Evolutionary conservation across 2,329 filamentous ascomycete species (phyloP).

Genomic region (Lasiodiplodia gonubiensis): DNA sequence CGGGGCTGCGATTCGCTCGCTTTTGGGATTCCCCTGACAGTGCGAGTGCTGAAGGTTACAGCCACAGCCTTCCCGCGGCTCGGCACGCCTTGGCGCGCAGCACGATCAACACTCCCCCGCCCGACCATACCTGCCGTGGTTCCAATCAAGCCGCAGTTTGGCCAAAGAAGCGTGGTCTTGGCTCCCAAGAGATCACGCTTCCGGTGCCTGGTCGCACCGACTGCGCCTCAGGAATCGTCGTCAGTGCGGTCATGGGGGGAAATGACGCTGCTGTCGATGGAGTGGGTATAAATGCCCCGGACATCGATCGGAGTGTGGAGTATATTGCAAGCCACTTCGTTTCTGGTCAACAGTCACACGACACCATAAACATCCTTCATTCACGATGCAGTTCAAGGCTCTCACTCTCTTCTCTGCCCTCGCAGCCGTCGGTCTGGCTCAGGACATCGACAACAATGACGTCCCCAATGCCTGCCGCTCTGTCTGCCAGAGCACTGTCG

Average conservation of each 20-base stretch:
- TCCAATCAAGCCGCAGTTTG: conserved; percentile 10
- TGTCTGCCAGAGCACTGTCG: conserved; percentile 38
- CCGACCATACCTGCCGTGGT: conserved; percentile 11
- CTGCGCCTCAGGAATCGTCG: conserved; percentile 25
- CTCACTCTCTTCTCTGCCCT: conserved; percentile 19
- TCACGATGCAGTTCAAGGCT: conserved; percentile 14
- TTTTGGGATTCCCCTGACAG: conserved; percentile 16
- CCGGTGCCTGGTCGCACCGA: conserved; percentile 8
- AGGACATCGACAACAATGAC: conserved; percentile 40
- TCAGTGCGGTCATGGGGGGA: conserved; percentile 18
- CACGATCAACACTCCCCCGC: conserved; percentile 8
- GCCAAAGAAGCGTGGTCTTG: conserved; percentile 14
- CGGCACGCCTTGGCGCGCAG: conserved; percentile 11
- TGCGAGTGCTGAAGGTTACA: not conserved
- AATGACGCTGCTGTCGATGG: conserved; percentile 1
- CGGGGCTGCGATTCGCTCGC: conserved; percentile 2
- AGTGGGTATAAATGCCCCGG: conserved; percentile 1
- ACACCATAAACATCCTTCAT: not conserved
- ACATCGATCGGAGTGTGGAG: not conserved
- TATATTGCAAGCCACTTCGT: conserved; percentile 1
- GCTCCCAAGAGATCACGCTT: conserved; percentile 2
- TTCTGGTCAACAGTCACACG: not conserved
- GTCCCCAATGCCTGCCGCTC: conserved; percentile 39
- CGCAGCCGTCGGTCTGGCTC: not conserved
- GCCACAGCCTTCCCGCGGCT: conserved; percentile 21